phyloP scores from a whole-genome alignment of 306 rosid genomes.

The Coriaria nepalensis region DNA sequence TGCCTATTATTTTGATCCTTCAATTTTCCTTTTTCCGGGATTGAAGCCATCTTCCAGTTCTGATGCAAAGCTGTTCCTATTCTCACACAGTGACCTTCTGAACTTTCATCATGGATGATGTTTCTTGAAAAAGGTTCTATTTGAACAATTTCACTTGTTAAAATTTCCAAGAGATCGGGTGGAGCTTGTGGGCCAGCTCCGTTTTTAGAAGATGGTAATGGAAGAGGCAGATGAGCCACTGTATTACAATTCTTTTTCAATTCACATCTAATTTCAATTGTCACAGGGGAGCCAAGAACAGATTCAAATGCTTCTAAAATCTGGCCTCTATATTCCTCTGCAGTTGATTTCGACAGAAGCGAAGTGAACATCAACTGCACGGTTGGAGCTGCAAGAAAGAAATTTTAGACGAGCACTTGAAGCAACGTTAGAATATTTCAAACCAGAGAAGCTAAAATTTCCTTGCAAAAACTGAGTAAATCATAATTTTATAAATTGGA shows the following conservation, averaged over 20 bases:
- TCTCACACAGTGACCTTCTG: slow-evolving; percentile 15
- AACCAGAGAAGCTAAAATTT: too few relatives aligned
- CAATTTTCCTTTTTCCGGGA: slow-evolving; percentile 32
- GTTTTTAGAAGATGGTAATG: too few relatives aligned
- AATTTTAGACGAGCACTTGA: background rate
- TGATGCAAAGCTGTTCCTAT: slow-evolving; percentile 20
- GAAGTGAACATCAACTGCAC: slow-evolving; percentile 74
- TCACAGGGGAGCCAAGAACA: slow-evolving; percentile 64
- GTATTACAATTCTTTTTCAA: slow-evolving; percentile 21
- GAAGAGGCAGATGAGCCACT: too few relatives aligned
- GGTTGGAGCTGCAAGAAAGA: slow-evolving; percentile 65
- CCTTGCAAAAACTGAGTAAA: too few relatives aligned
- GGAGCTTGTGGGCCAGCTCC: slow-evolving; percentile 21
- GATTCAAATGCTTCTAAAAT: slow-evolving; percentile 73
- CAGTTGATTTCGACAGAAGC: slow-evolving; percentile 61
- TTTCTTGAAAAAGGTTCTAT: slow-evolving; percentile 46
- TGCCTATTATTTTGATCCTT: slow-evolving; percentile 53
- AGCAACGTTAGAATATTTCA: too few relatives aligned
- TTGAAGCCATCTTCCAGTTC: slow-evolving; percentile 25
- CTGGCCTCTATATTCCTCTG: slow-evolving; percentile 64
- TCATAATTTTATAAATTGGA: too few relatives aligned
- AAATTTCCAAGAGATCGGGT: slow-evolving; percentile 4
- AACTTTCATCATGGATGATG: slow-evolving; percentile 19
- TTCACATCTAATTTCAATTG: slow-evolving; percentile 76
- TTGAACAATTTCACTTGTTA: slow-evolving; percentile 70